Evolutionary conservation across 2,329 filamentous ascomycete species (phyloP).

Genomic region (Fusarium coffeatum): DNA sequence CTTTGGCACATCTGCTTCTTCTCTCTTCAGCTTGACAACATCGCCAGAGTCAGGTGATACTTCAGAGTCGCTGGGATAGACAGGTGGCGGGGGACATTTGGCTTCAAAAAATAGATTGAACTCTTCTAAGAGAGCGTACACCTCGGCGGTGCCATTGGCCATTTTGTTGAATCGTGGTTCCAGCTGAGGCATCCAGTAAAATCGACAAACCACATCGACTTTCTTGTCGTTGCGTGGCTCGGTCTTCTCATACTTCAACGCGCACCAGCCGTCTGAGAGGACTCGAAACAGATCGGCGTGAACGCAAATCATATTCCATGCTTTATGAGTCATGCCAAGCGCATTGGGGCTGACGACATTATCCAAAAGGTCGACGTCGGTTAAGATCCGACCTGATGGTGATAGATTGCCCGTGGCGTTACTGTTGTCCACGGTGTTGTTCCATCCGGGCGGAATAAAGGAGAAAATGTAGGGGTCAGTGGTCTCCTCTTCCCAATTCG

Average conservation of each 20-base stretch:
- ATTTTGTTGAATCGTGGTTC: background rate
- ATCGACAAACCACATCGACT: background rate
- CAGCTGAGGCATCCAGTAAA: slow-evolving; percentile 21
- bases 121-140: too few species aligned
- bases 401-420: background rate
- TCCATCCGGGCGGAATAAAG: background rate
- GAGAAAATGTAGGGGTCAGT: background rate
- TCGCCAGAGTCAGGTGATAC: too few species aligned
- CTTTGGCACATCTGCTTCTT: background rate
- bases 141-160: rapidly evolving
- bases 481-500: rapidly evolving
- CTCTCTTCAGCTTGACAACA: too few species aligned
- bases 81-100: background rate
- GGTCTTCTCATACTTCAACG: background rate
- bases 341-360: rapidly evolving
- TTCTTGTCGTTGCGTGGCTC: rapidly evolving
- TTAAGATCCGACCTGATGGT: background rate
- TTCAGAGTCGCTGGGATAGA: too few species aligned
- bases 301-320: slow-evolving; percentile 15
- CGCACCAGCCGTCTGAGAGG: background rate
- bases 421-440: background rate
- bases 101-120: too few species aligned
- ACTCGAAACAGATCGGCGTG: background rate
- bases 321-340: background rate
- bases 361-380: rapidly evolving